phyloP scores from a whole-genome alignment of 78 protist species.

The Polysphondylium violaceum region DNA sequence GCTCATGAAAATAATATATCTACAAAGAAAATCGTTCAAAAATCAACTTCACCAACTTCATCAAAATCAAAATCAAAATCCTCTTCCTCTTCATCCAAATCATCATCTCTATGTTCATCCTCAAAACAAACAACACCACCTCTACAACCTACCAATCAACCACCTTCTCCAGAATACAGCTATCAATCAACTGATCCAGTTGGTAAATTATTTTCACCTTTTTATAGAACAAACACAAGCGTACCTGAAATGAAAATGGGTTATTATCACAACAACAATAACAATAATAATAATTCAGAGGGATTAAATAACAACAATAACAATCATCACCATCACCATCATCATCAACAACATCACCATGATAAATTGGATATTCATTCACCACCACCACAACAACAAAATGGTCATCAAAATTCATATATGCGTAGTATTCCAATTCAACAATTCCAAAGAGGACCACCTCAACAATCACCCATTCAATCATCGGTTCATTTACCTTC shows the following conservation, averaged over 20 bases:
- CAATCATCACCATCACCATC: background rate
- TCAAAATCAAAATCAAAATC: conserved; percentile 4
- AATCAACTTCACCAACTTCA: background rate
- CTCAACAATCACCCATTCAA: too few species aligned
- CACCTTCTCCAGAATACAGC: background rate
- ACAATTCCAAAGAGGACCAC: too few species aligned
- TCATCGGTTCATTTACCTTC: too few species aligned
- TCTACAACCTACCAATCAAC: conserved; percentile 1
- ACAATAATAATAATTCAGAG: background rate
- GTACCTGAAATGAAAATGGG: too few species aligned
- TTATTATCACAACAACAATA: background rate
- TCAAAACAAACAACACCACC: background rate
- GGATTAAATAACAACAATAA: background rate
- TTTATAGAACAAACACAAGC: conserved; percentile 3
- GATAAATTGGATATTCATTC: too few species aligned
- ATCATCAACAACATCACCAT: background rate
- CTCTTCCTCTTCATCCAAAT: background rate
- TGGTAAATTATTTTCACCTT: conserved; percentile 28
- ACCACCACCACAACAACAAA: too few species aligned
- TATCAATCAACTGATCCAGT: too few species aligned
- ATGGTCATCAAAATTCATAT: too few species aligned
- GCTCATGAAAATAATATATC: background rate
- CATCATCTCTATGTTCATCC: background rate
- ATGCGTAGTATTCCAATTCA: too few species aligned
- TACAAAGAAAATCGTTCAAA: background rate